Conservation (phyloP, 345 rosid species). For the Erucastrum elatum region DNA sequence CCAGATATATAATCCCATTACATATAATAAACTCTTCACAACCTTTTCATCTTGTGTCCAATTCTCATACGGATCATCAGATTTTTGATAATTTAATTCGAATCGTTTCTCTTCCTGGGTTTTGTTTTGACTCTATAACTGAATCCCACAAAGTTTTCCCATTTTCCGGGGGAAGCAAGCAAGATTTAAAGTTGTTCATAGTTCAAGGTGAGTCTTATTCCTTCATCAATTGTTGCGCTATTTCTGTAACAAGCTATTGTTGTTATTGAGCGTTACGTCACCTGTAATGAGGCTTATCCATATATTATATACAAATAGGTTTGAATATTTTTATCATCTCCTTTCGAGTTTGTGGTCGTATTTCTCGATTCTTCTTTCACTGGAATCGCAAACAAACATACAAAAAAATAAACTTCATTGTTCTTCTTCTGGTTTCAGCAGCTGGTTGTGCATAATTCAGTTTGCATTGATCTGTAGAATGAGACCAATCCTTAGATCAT, state of each 20-base stretch:
- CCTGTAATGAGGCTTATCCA: not conserved
- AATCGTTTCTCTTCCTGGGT: slow-evolving; percentile 4
- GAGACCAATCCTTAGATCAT: slow-evolving; percentile 54
- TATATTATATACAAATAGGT: not conserved
- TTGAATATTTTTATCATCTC: not conserved
- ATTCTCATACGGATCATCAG: slow-evolving; percentile 7
- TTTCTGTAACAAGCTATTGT: not conserved
- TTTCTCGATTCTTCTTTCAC: not conserved
- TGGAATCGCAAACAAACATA: not conserved
- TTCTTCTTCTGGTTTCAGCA: slow-evolving; percentile 9
- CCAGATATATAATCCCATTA: slow-evolving; percentile 3
- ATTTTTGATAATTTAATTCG: not conserved
- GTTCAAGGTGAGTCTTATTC: slow-evolving; percentile 16
- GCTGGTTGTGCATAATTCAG: not conserved
- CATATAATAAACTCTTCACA: slow-evolving; percentile 17
- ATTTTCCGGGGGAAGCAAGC: slow-evolving; percentile 6
- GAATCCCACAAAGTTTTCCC: slow-evolving; percentile 14
- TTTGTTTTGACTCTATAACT: slow-evolving; percentile 1
- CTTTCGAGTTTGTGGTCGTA: not conserved
- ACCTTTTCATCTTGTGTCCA: slow-evolving; percentile 13
- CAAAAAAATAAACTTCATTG: not conserved
- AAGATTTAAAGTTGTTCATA: not conserved
- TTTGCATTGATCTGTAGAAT: slow-evolving; percentile 42
- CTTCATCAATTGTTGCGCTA: slow-evolving; percentile 17
- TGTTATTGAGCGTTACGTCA: slow-evolving; percentile 18